Evolutionary conservation across 495 filamentous ascomycete species (phyloP).

Genomic region (Penicillium flavigenum): DNA sequence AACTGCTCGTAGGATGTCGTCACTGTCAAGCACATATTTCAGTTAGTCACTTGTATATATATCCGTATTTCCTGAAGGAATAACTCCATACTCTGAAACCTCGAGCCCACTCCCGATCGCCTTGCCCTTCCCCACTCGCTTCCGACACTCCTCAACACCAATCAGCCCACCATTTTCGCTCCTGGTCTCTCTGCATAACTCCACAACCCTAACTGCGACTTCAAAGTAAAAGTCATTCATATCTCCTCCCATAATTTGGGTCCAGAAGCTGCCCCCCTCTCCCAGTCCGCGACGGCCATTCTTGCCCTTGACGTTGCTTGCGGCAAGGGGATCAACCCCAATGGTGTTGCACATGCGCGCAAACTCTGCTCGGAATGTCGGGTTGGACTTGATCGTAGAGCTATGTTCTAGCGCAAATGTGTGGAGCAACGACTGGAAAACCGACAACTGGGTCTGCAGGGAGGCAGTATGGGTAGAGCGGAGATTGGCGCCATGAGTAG

Average conservation of each 20-base stretch:
- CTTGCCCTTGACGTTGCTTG: constrained; percentile 61
- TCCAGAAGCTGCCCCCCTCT: constrained; percentile 74
- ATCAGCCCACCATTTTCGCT: constrained; percentile 92
- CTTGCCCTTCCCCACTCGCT: constrained; percentile 65
- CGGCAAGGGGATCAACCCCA: constrained; percentile 87
- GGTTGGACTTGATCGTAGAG: constrained; percentile 92
- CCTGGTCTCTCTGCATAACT: constrained; percentile 83
- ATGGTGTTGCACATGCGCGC: constrained; percentile 98
- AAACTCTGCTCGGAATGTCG: constrained; percentile 92
- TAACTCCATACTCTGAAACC: constrained; percentile 58
- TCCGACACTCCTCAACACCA: constrained; percentile 75
- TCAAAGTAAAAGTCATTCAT: constrained; percentile 99
- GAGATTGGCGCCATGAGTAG: constrained; percentile 81
- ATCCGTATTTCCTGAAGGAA: neutral
- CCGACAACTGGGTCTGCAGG: constrained; percentile 85
- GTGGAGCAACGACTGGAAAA: constrained; percentile 91
- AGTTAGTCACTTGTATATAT: constrained; percentile 3
- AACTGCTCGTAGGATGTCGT: constrained; percentile 90
- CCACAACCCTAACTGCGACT: constrained; percentile 88
- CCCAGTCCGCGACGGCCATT: constrained; percentile 42
- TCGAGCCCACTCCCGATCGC: constrained; percentile 69
- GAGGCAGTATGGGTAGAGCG: constrained; percentile 77
- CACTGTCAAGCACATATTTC: constrained; percentile 46
- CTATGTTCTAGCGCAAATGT: constrained; percentile 93
- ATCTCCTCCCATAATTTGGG: constrained; percentile 81